Conservation (phyloP, 139 green algal species). For the Medakamo hakoo region DNA sequence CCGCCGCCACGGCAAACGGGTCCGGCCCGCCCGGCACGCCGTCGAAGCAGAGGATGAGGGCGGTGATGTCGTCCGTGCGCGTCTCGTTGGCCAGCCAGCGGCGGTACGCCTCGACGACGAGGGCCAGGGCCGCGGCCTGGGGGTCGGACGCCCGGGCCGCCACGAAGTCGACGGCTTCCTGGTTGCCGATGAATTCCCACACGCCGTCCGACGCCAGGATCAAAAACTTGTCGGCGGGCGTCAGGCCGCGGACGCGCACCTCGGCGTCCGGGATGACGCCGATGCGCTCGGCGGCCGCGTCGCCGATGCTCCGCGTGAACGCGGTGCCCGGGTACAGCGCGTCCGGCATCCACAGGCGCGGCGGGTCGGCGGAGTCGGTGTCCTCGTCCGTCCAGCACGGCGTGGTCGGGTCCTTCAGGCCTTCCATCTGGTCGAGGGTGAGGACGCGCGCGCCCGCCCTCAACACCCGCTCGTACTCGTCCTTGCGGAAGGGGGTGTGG, state of each 20-base stretch:
- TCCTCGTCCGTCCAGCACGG: constrained; percentile 57
- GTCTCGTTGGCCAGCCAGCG: constrained; percentile 80
- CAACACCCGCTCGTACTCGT: constrained; percentile 79
- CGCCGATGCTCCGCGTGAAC: constrained; percentile 88
- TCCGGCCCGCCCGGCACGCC: too few species aligned
- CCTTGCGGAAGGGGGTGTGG: constrained; percentile 69
- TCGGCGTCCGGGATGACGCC: constrained; percentile 83
- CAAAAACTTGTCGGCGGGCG: constrained; percentile 45
- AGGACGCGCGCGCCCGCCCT: constrained; percentile 65
- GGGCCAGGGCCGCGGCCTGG: constrained; percentile 46
- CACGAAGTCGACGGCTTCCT: constrained; percentile 80
- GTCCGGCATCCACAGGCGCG: constrained; percentile 69
- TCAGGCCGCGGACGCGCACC: constrained; percentile 41
- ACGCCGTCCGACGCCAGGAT: constrained; percentile 86
- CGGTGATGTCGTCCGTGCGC: constrained; percentile 90
- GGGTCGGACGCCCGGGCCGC: constrained; percentile 17
- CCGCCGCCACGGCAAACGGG: too few species aligned
- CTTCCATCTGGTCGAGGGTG: constrained; percentile 84
- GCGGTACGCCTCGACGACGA: constrained; percentile 66
- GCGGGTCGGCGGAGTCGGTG: constrained; percentile 81
- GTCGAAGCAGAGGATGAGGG: constrained; percentile 55
- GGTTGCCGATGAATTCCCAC: constrained; percentile 86
- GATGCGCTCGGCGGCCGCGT: constrained; percentile 76
- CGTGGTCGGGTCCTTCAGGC: constrained; percentile 40
- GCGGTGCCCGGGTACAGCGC: constrained; percentile 82